Base-by-base conservation (phyloP, 2,329 filamentous ascomycete species). In the Ilyonectria robusta region DNA sequence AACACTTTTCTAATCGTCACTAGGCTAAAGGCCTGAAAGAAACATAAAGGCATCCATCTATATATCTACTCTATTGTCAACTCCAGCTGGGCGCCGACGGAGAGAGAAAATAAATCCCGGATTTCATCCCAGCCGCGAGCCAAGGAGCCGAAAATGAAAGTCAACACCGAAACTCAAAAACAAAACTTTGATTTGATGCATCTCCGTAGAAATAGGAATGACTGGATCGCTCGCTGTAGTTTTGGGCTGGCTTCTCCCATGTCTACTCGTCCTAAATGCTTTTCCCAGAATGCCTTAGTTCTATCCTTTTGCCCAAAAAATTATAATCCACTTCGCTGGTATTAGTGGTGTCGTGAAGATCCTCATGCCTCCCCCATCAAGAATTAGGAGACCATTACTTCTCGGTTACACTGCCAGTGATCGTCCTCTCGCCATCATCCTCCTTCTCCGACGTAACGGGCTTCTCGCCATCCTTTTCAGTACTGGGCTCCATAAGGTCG, bases 401-500 rank as follows among this genome's bases (percentile, higher is more conserved):
- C 21, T 67, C 65, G 26, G 26, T 29, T 23, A 60, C 19, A 21
- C 56, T 64, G 6, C 26, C 56, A 15, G 40, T 51, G 35, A 42
- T 60, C 37, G 59, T 65, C 42, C 53, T 51, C 31, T 23, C 62
- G 44, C 64, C 54, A 10, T 58, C 65, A 17, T 58, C 57, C 23
- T 65, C 57, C 11, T 29, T 21, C 35, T 44, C 50, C 56, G 56
- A 64, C 2, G 42, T 19, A n/a, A 19, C 35, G 5, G 59, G 26
- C 40, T 44, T 51, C 55, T 65, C 55, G n/a, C n/a, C 44, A 11
- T 42, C 61, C 17, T 23, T 21, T 29, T 64, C 70, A 21, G 51
- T 44, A 33, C 65, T 66, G n/a, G 69, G 63, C 21, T 65, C 62
- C 19, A 56, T 66, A 51, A 73, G 60, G 23, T 63, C 58, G 40